phyloP scores from a whole-genome alignment of 1,139 yeast genomes.

The Geotrichum carabidarum region DNA sequence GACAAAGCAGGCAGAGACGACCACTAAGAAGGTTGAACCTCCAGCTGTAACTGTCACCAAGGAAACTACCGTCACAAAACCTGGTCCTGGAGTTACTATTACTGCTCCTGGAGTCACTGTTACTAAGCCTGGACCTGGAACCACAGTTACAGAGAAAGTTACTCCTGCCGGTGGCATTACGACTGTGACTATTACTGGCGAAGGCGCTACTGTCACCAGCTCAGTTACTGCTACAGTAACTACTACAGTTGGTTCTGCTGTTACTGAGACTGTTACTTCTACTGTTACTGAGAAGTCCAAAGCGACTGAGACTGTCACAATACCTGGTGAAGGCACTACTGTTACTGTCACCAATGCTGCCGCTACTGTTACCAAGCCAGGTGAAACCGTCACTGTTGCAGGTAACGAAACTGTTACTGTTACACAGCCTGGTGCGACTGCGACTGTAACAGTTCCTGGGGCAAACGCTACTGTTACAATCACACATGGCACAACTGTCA shows the following conservation, averaged over 20 bases:
- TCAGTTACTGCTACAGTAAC: slow-evolving; percentile 15
- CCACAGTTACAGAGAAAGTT: background rate
- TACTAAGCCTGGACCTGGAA: slow-evolving; percentile 8
- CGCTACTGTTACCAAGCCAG: slow-evolving; percentile 19
- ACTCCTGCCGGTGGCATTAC: slow-evolving; percentile 1
- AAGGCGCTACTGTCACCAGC: slow-evolving; percentile 13
- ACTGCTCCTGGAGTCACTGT: slow-evolving; percentile 3
- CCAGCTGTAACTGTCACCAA: slow-evolving; percentile 4
- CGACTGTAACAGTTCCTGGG: slow-evolving; percentile 19
- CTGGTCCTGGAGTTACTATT: background rate
- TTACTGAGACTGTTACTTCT: background rate
- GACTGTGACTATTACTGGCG: slow-evolving; percentile 15
- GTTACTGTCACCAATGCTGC: slow-evolving; percentile 16
- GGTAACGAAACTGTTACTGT: slow-evolving; percentile 19
- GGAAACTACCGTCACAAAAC: background rate
- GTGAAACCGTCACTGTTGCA: slow-evolving; percentile 20
- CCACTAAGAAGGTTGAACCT: background rate
- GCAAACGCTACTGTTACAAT: slow-evolving; percentile 16
- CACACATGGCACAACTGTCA: slow-evolving; percentile 8
- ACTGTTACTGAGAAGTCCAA: slow-evolving; percentile 11
- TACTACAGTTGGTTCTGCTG: slow-evolving; percentile 9
- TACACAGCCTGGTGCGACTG: slow-evolving; percentile 19
- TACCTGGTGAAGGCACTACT: slow-evolving; percentile 8
- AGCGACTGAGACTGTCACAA: slow-evolving; percentile 3
- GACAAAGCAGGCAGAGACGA: slow-evolving; percentile 2